Evolutionary conservation across 345 rosid species (phyloP).

Genomic region (Citrus inodora): DNA sequence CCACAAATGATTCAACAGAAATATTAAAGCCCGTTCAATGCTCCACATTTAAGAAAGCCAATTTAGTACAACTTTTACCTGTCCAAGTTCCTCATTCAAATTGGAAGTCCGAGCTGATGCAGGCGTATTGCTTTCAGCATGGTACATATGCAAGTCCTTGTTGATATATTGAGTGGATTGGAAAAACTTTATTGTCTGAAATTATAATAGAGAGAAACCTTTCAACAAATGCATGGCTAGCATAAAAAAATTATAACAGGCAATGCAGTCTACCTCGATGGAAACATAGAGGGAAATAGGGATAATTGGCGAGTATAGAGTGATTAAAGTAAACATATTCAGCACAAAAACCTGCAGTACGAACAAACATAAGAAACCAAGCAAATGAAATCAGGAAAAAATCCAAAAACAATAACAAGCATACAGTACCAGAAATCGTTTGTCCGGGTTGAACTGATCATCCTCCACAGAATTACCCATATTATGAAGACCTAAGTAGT

Average conservation of each 20-base stretch:
- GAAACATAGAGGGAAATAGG: constrained; percentile 98
- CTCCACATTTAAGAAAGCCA: neutral
- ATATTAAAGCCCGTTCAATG: neutral
- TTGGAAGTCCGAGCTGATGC: constrained; percentile 97
- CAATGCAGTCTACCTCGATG: constrained; percentile 66
- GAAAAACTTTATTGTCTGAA: constrained; percentile 94
- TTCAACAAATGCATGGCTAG: constrained; percentile 14
- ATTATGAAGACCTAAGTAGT: constrained; percentile 57
- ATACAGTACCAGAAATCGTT: constrained; percentile 63
- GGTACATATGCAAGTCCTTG: constrained; percentile 89
- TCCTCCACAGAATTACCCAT: constrained; percentile 29
- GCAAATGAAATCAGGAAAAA: constrained; percentile 8
- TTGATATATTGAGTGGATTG: constrained; percentile 96
- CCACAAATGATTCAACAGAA: neutral
- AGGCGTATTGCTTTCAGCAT: constrained; percentile 86
- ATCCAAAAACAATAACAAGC: constrained; percentile 5
- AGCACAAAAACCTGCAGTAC: constrained; percentile 66
- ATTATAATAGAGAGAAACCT: constrained; percentile 20
- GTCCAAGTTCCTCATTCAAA: constrained; percentile 99
- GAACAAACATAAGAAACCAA: constrained; percentile 19
- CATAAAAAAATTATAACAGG: constrained; percentile 9
- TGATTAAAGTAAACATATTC: constrained; percentile 82
- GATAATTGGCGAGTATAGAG: constrained; percentile 90
- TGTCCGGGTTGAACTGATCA: constrained; percentile 68
- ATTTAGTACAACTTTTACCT: constrained; percentile 45